Evolutionary conservation across 2,329 filamentous ascomycete genomes (phyloP).

Genomic region (Hypoxylon sp.): DNA sequence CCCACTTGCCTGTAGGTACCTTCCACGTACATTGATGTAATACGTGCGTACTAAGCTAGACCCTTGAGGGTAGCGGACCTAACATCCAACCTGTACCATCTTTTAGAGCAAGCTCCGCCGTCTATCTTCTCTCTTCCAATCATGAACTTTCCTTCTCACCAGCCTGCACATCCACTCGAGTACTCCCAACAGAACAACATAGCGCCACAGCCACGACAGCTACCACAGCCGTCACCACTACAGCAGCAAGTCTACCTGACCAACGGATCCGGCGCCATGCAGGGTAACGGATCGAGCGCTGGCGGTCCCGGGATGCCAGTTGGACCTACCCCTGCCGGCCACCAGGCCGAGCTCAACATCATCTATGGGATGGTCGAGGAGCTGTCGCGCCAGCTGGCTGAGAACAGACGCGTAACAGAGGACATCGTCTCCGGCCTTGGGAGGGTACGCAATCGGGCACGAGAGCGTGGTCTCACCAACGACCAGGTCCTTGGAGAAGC

Average conservation of each 20-base stretch:
- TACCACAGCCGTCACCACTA: constrained; percentile 12
- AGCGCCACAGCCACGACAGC: constrained; percentile 12
- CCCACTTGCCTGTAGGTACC: not conserved
- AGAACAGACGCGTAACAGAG: constrained; percentile 73
- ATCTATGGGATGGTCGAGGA: constrained; percentile 79
- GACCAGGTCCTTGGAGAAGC: constrained; percentile 71
- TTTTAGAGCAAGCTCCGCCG: constrained; percentile 6
- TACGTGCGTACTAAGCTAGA: constrained; percentile 8
- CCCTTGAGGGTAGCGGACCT: not conserved
- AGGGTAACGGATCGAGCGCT: constrained; percentile 51
- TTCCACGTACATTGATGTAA: too few relatives aligned
- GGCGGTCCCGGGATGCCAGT: constrained; percentile 62
- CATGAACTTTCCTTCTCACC: constrained; percentile 32
- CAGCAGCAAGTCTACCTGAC: constrained; percentile 29
- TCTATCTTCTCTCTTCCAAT: constrained; percentile 19
- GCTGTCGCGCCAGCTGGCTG: constrained; percentile 73
- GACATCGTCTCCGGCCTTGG: constrained; percentile 75
- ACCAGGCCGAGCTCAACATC: constrained; percentile 77
- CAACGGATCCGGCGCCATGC: constrained; percentile 48
- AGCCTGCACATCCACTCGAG: constrained; percentile 9
- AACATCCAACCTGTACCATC: not conserved
- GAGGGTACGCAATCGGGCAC: constrained; percentile 70
- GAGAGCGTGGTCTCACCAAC: constrained; percentile 67
- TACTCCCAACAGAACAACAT: constrained; percentile 23
- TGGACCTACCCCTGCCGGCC: constrained; percentile 74